Percentiles rank a stretch among this genome's conserved stretches.
These are phyloP conservation scores for Aspergillus sp. DNA, from an alignment of 2,329 filamentous ascomycete genomes.

Conservation along the genomic window DNA sequence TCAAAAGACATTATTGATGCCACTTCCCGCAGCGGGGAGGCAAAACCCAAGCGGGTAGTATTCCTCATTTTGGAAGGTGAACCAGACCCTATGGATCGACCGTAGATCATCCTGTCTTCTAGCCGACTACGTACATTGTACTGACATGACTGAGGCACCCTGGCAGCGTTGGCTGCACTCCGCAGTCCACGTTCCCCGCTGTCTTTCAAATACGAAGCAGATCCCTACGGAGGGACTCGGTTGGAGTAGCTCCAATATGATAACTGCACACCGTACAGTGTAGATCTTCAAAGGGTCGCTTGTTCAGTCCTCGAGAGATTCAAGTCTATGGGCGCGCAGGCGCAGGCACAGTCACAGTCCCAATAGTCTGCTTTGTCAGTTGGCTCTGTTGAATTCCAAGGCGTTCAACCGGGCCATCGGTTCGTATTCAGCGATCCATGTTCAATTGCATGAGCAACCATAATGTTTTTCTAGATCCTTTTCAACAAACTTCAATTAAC, in stretches of 20 bases:
- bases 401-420: too few relatives aligned
- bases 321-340: too few relatives aligned
- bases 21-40: not conserved
- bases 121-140: not conserved
- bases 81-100: not conserved
- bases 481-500: not conserved
- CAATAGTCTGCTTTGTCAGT: not conserved
- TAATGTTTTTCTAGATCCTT: not conserved
- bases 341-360: too few relatives aligned
- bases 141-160: not conserved
- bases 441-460: not conserved
- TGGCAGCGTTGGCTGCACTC: not conserved
- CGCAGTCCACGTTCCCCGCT: not conserved
- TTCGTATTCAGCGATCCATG: not conserved
- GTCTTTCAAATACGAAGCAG: not conserved
- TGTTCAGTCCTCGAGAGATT: too few relatives aligned
- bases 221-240: not conserved
- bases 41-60: not conserved
- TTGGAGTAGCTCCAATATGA: not conserved
- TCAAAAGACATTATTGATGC: not conserved
- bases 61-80: not conserved
- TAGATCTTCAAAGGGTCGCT: too few relatives aligned
- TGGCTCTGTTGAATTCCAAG: not conserved
- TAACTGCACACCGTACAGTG: too few relatives aligned
- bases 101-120: slow-evolving; percentile 3